These are phyloP conservation scores for Alternaria sp. DNA, from an alignment of 2,329 filamentous ascomycete species.

Conservation along the genomic window DNA sequence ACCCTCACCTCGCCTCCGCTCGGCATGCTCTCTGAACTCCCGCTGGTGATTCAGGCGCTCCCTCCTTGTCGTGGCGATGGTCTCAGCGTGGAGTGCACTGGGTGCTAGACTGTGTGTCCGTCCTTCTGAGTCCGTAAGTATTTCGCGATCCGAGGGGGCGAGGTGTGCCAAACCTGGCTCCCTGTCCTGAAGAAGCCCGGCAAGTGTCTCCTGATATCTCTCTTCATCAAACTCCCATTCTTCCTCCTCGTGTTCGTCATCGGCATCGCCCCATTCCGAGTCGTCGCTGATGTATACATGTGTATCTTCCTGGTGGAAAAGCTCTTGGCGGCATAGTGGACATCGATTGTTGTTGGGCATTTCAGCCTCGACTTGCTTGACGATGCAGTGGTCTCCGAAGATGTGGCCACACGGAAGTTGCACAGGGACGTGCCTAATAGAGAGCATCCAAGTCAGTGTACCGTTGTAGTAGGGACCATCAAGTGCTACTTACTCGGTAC, in stretches of 20 bases:
- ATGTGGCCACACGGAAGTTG: conserved; percentile 1
- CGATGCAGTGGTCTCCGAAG: conserved; percentile 5
- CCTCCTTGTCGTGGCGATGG: neutral
- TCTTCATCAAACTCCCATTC: neutral
- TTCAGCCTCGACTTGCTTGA: neutral
- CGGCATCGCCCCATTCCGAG: neutral
- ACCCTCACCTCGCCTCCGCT: neutral
- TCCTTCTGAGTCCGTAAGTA: neutral
- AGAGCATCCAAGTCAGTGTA: neutral
- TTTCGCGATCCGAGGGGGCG: neutral
- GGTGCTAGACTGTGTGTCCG: neutral
- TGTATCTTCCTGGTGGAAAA: neutral
- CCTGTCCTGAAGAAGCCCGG: neutral
- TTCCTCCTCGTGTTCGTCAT: neutral
- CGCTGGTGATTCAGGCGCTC: neutral
- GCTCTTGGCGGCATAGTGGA: neutral
- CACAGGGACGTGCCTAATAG: neutral
- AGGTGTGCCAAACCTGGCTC: neutral
- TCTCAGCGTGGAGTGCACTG: neutral
- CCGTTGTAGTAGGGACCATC: accelerated
- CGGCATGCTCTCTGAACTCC: neutral
- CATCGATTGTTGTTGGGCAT: neutral
- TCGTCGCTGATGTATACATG: neutral
- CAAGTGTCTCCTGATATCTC: neutral
- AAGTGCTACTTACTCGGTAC: neutral